phyloP scores from a whole-genome alignment of 805 yeast genomes.

The Brettanomyces custersianus region DNA sequence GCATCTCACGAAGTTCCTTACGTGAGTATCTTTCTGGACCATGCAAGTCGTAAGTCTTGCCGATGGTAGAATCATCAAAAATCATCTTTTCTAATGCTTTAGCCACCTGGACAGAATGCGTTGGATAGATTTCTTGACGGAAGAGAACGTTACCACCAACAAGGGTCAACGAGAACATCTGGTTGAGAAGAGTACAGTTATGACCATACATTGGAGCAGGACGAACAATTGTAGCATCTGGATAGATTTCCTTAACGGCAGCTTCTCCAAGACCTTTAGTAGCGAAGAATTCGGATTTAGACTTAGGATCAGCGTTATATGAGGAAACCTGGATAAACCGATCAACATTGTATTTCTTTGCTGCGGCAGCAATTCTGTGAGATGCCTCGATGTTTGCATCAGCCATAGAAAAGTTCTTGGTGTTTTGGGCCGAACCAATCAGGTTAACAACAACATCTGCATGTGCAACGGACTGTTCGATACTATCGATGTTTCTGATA shows the following conservation, averaged over 20 bases:
- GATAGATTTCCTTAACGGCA: conserved; percentile 55
- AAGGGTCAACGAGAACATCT: conserved; percentile 44
- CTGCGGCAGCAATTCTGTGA: conserved; percentile 67
- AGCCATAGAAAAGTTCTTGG: conserved; percentile 75
- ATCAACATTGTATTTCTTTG: conserved; percentile 60
- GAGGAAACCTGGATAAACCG: conserved; percentile 73
- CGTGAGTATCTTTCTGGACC: conserved; percentile 62
- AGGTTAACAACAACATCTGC: conserved; percentile 78
- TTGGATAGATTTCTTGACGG: conserved; percentile 60
- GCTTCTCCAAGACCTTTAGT: conserved; percentile 76
- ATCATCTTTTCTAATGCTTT: conserved; percentile 71
- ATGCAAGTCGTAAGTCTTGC: conserved; percentile 63
- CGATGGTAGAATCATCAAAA: conserved; percentile 71
- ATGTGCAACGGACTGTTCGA: conserved; percentile 68
- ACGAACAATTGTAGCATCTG: conserved; percentile 77
- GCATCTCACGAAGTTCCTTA: conserved; percentile 59
- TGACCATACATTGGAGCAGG: conserved; percentile 76
- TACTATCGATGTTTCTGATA: conserved; percentile 64
- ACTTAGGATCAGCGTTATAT: conserved; percentile 62
- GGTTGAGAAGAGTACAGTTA: conserved; percentile 61
- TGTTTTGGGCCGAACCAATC: conserved; percentile 65
- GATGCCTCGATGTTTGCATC: conserved; percentile 78
- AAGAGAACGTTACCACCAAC: conserved; percentile 60
- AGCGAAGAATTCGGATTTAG: conserved; percentile 63
- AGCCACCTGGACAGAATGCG: conserved; percentile 73